Percentiles rank a stretch among this genome's conserved stretches.
Evolutionary conservation across 306 rosid species (phyloP).

Genomic region (Clitoria ternatea): DNA sequence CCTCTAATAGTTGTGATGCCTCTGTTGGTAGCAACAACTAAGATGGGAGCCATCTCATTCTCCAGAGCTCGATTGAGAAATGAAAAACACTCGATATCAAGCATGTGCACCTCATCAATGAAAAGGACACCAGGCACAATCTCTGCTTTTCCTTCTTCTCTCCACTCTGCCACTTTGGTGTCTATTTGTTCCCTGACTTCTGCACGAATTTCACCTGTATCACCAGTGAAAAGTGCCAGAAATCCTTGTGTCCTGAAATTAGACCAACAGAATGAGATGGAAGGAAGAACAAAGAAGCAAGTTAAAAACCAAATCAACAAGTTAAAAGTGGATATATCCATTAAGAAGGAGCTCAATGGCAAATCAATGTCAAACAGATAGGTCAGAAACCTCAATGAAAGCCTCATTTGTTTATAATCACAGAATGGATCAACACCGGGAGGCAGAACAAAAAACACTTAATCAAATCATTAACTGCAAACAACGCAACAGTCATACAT

Average conservation of each 20-base stretch:
- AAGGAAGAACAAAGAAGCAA: not conserved
- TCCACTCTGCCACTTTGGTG: constrained; percentile 99
- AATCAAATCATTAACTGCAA: not conserved
- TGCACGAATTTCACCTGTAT: constrained; percentile 95
- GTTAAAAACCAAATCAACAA: not conserved
- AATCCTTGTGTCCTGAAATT: constrained; percentile 89
- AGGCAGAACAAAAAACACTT: not conserved
- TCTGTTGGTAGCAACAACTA: constrained; percentile 94
- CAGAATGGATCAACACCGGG: not conserved
- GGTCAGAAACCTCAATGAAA: not conserved
- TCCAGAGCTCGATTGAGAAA: constrained; percentile 90
- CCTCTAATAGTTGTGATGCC: constrained; percentile 95
- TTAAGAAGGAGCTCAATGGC: not conserved
- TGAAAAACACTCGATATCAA: constrained; percentile 95
- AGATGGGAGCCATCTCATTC: constrained; percentile 96
- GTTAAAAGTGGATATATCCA: not conserved
- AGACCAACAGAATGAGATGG: constrained; percentile 18
- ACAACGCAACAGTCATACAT: not conserved
- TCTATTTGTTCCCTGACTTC: constrained; percentile 98
- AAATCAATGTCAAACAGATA: not conserved
- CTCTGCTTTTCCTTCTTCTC: constrained; percentile 98
- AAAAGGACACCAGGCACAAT: constrained; percentile 96
- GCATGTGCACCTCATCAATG: constrained; percentile 98
- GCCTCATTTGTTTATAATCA: not conserved
- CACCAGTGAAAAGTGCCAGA: constrained; percentile 94